Evolutionary conservation across 305 asterid genomes (phyloP), one percentile per base, ranked within the genome.

Genomic region (Plantago coronopus): DNA sequence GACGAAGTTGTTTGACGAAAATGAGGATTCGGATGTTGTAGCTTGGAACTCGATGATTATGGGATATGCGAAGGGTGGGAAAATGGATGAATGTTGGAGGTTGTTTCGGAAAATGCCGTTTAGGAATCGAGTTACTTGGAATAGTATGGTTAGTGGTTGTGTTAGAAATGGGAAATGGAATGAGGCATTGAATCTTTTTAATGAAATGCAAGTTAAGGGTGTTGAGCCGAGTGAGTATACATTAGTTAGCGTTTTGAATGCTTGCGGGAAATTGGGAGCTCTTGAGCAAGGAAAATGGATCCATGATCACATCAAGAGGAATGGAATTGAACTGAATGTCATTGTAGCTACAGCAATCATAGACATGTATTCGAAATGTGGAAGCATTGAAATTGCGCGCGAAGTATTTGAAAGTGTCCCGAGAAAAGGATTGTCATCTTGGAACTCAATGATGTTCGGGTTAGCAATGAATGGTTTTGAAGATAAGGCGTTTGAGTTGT

Each of bases 361-460:
- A 47, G 81, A 81, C 79, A 89, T 84, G 96, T 86, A 82, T 58
- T 76, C 83, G 73, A 89, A 79, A 67, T 89, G 94, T 37, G 91
- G 81, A 12, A 59, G 72, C 37, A 5, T 84, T 53, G 74, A 78
- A 7, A 57, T 47, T 65, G 94, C 80, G 0, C 67, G 66, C 15
- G 60, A 59, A 25, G 72, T 79, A 23, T 86, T 86, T 47, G 58
- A 70, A 23, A 59, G 68, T 0, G 17, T 69, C 37, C 64, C 73
- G 3, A 42, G 55, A 22, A 86, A 72, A 65, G 88, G 83, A 50
- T 62, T 89, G 6, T 77, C 91, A 0, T 70, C 84, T 54, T 89
- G 97, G 97, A 86, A 86, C 57, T 76, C 95, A 0, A 78, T 89
- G 97, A 73, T 89, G 61, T 60, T 78, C 20, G 94, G 97, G 40